Conservation (phyloP, 2,329 filamentous ascomycete genomes). For the Paracoccidioides brasiliensis region DNA sequence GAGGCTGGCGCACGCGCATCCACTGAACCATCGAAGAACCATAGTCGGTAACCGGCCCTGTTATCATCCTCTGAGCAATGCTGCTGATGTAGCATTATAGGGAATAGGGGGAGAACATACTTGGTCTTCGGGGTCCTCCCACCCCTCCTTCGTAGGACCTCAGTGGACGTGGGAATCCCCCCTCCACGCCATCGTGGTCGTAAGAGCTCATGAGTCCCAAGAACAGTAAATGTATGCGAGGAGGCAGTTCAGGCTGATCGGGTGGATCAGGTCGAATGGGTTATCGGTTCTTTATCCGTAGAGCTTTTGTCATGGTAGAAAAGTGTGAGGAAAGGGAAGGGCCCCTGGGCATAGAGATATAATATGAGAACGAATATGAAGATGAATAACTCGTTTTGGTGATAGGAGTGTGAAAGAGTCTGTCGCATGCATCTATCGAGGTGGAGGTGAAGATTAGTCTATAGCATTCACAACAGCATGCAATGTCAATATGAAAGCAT, state of each 20-base stretch:
- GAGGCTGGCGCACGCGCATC: conserved; percentile 70
- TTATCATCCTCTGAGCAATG: conserved; percentile 3
- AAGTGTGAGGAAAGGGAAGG: too few species aligned
- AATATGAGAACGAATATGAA: too few species aligned
- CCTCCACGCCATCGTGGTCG: conserved; percentile 26
- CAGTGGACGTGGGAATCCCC: conserved; percentile 8
- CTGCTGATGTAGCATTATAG: background rate
- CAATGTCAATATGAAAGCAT: background rate
- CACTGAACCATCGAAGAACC: conserved; percentile 80
- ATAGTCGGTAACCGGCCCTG: conserved; percentile 87
- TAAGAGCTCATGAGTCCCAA: conserved; percentile 27
- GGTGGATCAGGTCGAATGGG: background rate
- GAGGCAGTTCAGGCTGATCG: background rate
- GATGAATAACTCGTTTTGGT: background rate
- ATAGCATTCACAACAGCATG: background rate
- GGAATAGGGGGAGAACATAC: conserved; percentile 14
- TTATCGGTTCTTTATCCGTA: background rate
- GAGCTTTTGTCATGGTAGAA: background rate
- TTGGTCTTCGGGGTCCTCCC: conserved; percentile 27
- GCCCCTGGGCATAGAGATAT: too few species aligned
- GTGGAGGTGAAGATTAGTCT: background rate
- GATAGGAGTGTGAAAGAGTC: background rate
- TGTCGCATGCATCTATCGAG: background rate
- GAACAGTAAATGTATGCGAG: background rate
- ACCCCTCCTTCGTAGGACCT: conserved; percentile 5